Evolutionary conservation across 2,329 filamentous ascomycete genomes (phyloP), one percentile per base, ranked within the genome.

Genomic region (Trichophyton mentagrophytes): DNA sequence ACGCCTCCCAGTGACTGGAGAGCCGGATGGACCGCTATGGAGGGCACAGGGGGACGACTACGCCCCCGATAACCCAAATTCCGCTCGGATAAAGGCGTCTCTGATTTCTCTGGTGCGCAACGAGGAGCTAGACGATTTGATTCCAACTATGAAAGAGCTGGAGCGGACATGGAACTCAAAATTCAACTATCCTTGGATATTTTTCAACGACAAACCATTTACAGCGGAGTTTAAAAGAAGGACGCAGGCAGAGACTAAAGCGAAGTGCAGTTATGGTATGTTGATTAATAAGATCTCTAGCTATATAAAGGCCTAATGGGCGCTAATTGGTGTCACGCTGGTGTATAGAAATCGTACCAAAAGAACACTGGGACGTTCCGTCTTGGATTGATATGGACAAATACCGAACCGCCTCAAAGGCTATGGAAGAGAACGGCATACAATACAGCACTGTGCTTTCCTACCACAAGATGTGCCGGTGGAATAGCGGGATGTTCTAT

Each of bases 121-220:
- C 70, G 85, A 89, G 71, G 93, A 99, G 78, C 77, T 96, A 30
- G 77, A 84, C 22, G 88, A 87, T 55, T 88, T 99, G 79, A 78
- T 97, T 27, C 83, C 86, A 70, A 90, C 90, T 27, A 99, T 99
- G 89, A 76, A 76, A 60, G 92, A 99, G 70, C 80, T 99, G 63
- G 93, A 99, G 77, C 79, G 87, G 66, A 97, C 92, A 0, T 99
- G 91, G 90, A 99, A 99, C 70, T 80, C 84, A 79, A 99, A 99
- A 72, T 99, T 97, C 83, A 99, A 99, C 78, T 99, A 99, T 71
- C 93, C 93, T 0, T 99, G 93, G 90, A 96, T 90, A 7, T 99
- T 99, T 74, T 95, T 99, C 81, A 99, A 99, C 76, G 92, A 99
- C 70, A 86, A 89, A 59, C 89, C 89, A 15, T 99, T 99, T 70